Percentiles rank a stretch among this genome's conserved stretches.
phyloP scores from a whole-genome alignment of 2,329 filamentous ascomycete genomes.

The Dothideomycetes sp. region DNA sequence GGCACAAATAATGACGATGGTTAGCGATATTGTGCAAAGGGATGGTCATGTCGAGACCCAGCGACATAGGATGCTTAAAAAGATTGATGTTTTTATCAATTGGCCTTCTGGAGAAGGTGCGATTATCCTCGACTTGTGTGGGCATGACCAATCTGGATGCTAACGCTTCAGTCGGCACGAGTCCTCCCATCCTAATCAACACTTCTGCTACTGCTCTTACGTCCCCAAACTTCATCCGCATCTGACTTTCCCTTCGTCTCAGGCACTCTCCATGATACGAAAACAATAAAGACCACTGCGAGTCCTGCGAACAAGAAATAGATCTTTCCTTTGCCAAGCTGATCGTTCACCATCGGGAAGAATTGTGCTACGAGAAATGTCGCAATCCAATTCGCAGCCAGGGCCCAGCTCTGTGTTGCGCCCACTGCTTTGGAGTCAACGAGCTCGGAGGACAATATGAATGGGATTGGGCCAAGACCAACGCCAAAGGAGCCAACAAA shows the following conservation, averaged over 20 bases:
- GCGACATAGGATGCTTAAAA: too few species aligned
- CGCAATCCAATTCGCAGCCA: constrained; percentile 79
- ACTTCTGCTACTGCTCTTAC: constrained; percentile 27
- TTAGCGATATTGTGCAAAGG: too few species aligned
- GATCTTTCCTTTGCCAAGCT: constrained; percentile 69
- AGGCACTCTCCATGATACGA: constrained; percentile 62
- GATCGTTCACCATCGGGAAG: constrained; percentile 76
- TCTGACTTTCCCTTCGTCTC: constrained; percentile 81
- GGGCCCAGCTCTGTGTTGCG: constrained; percentile 77
- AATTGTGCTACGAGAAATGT: constrained; percentile 92
- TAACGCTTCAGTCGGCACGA: too few species aligned
- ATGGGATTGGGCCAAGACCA: constrained; percentile 86
- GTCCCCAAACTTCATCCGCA: constrained; percentile 84
- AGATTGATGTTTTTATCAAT: too few species aligned
- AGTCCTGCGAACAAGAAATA: constrained; percentile 85
- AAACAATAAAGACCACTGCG: constrained; percentile 56
- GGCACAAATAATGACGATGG: too few species aligned
- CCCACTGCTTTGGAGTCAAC: constrained; percentile 85
- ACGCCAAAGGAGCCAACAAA: constrained; percentile 88
- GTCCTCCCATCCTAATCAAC: constrained; percentile 5
- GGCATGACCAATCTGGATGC: too few species aligned
- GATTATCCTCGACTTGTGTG: too few species aligned
- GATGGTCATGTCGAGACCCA: too few species aligned
- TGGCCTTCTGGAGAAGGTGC: too few species aligned
- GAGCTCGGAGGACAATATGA: constrained; percentile 84